Base-by-base conservation (phyloP, 345 rosid species). In the Gossypioides kirkii region DNA sequence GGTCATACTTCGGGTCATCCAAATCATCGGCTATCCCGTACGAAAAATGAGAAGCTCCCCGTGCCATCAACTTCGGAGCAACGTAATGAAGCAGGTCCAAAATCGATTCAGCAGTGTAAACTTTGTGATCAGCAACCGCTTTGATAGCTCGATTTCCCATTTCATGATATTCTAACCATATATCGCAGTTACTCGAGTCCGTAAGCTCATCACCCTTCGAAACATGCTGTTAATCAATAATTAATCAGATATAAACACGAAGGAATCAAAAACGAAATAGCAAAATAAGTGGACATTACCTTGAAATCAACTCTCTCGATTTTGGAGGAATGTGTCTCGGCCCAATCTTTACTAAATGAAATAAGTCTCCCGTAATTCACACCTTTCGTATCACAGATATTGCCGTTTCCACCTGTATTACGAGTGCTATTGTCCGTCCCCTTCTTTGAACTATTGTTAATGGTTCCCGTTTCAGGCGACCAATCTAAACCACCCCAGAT, bases 401-500 rank as follows among this genome's bases (percentile, higher is more conserved):
- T 62, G 61, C 63, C 56, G 69, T 68, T 36, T 64, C 71, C 76
- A 41, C 32, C 69, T 42, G 67, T 58, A 61, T 22, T 28, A 3
- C 10, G 42, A 9, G 75, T 77, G 58, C 65, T 56, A 63, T 80
- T 78, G 77, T 74, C 78, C 80, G 72, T 84, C 26, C 9, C 71
- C 71, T 74, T 79, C 52, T 74, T 84, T 53, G 59, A 50, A 64
- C 78, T 72, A 78, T 83, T 75, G 25, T 23, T 62, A 77, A 76
- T 78, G 60, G 70, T 49, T 26, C 20, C 74, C 47, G 75, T 87
- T 77, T 89, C 91, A 58, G 94, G 90, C 36, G 94, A 84, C 91
- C 87, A 86, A 80, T 86, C 91, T 68, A 86, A 84, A 61, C 80
- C 82, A 14, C 94, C 94, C 94, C 91, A 89, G 38, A 89, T 80